These are phyloP conservation scores for Jatropha podagrica DNA, from an alignment of 441 rosid genomes.

Conservation along the genomic window DNA sequence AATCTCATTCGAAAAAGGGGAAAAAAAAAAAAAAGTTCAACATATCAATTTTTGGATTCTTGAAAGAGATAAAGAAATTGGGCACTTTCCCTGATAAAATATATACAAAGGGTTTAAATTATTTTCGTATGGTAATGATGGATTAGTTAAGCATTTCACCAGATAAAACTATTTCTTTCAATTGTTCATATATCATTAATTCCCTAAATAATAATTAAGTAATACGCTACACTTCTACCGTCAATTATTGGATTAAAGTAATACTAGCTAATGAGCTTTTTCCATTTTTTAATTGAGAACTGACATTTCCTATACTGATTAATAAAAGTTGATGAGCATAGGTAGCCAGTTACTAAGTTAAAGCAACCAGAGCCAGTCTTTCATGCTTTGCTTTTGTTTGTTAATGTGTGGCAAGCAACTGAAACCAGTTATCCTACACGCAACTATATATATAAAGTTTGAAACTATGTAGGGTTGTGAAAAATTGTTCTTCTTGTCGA, in stretches of 20 bases:
- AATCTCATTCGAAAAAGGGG: background rate
- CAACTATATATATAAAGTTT: background rate
- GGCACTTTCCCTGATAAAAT: background rate
- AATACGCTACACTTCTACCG: background rate
- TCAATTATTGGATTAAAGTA: background rate
- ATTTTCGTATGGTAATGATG: slow-evolving; percentile 15
- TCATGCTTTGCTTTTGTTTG: background rate
- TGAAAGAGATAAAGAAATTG: background rate
- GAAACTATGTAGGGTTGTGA: background rate
- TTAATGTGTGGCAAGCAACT: background rate
- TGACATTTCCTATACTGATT: too few species aligned
- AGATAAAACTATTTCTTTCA: slow-evolving; percentile 13
- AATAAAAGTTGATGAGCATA: too few species aligned
- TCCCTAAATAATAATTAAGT: background rate
- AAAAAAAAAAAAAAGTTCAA: background rate
- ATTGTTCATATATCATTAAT: background rate
- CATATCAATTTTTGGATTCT: background rate
- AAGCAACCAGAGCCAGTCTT: background rate
- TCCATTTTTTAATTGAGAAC: too few species aligned
- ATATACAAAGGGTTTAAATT: background rate
- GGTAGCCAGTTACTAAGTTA: too few species aligned
- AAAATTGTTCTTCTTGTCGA: too few species aligned
- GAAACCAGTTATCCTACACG: background rate
- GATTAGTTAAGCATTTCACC: slow-evolving; percentile 25
- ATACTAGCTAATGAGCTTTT: too few species aligned